phyloP scores from a whole-genome alignment of 2,329 filamentous ascomycete species.

The Coniochaeta sp. region DNA sequence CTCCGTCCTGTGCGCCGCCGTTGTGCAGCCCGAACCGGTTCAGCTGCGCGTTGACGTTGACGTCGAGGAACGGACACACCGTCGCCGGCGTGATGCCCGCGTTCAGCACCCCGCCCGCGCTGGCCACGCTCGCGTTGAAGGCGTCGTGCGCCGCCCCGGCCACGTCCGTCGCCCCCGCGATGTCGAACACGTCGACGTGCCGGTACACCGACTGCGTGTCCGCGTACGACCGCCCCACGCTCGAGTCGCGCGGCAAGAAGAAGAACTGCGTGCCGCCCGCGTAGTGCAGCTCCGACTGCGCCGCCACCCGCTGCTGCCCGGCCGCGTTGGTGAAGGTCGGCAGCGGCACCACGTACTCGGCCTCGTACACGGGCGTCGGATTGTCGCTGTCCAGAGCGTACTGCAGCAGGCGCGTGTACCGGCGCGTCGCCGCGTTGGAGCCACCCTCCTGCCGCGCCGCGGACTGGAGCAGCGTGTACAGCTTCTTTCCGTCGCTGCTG shows the following conservation, averaged over 20 bases:
- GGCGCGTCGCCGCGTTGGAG: constrained; percentile 28
- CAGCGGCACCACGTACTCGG: constrained; percentile 60
- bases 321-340: constrained; percentile 48
- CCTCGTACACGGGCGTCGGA: constrained; percentile 35
- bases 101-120: constrained; percentile 39
- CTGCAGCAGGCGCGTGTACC: constrained; percentile 54
- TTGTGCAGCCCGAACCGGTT: constrained; percentile 62
- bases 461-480: constrained; percentile 61
- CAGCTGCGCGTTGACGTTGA: constrained; percentile 59
- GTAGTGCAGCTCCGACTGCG: constrained; percentile 62
- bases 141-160: constrained; percentile 34
- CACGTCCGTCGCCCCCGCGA: constrained; percentile 54
- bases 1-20: constrained; percentile 50
- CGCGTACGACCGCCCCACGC: constrained; percentile 49
- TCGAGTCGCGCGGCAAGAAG: constrained; percentile 56
- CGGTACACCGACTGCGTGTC: constrained; percentile 52
- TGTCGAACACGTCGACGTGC: constrained; percentile 63
- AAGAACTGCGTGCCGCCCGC: constrained; percentile 58
- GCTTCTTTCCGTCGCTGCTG: constrained; percentile 53
- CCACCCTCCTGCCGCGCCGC: constrained; percentile 45
- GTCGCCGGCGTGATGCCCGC: constrained; percentile 45
- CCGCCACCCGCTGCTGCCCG: constrained; percentile 46
- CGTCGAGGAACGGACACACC: constrained; percentile 62
- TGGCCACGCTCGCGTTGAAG: constrained; percentile 16
- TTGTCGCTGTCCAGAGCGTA: constrained; percentile 48